Base-by-base conservation (phyloP, 148 eudicot species). In the Rhododendron mucronatum region DNA sequence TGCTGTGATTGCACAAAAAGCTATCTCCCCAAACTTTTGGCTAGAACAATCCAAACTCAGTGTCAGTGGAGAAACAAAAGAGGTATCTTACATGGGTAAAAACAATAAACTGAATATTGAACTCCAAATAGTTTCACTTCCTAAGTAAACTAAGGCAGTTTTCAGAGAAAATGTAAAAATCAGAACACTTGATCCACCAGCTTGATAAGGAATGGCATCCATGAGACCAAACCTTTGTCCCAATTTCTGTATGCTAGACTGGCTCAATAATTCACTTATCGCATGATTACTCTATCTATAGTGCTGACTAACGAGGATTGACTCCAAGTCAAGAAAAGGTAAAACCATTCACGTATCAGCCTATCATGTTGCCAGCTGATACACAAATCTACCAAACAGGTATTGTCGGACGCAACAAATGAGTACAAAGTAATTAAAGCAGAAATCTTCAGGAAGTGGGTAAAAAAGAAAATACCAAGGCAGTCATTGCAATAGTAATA, bases 1-100 rank as follows among this genome's bases (percentile, higher is more conserved):
- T 50, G 95, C 93, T 33, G 98, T 93, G 71, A 97, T 97, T 85
- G 99, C 99, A 86, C 99, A 97, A 86, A 97, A 95, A 61, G 98
- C 99, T 87, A 97, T 97, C 91, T 97, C 99, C 87, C 99, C 99
- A 88, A 97, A 97, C 87, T 90, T 97, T 89, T 97, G 99, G 91
- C 99, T 97, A 84, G n/a, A 85, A 14, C 45, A 83, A 86, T 81
- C 33, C 78, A 77, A 81, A 82, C 23, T 83, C 69, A 51, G 26
- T 14, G 65, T 74, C 80, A 84, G 48, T 50, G 33, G 67, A 84
- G 51, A 88, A 57, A n/a, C 23, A 59, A 81, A 74, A 55, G 16
- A 30, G 45, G 53, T 57, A 87, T 55, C 57, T 74, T 48, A 55
- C 11, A 78, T 28, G 50, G 26, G 28, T 14, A 45, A n/a, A 83